Evolutionary conservation across 2,329 filamentous ascomycete species (phyloP).

Genomic region (Microdochium nivale): DNA sequence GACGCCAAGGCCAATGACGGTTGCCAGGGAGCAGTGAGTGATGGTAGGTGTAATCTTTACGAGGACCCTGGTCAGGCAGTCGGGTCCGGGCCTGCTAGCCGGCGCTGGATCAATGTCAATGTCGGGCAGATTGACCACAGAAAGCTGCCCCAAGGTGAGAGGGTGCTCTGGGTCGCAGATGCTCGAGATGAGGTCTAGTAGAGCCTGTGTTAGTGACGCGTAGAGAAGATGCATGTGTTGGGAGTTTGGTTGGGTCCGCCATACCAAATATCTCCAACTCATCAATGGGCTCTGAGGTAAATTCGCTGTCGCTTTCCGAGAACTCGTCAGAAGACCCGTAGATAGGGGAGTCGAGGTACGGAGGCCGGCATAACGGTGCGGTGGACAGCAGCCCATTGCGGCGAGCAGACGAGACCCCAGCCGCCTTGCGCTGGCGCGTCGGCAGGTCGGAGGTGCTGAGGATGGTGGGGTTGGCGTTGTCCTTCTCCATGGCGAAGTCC

Average conservation of each 20-base stretch:
- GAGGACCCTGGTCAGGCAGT: slow-evolving; percentile 61
- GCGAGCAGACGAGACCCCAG: slow-evolving; percentile 34
- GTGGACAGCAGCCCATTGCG: slow-evolving; percentile 30
- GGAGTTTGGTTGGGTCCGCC: slow-evolving; percentile 19
- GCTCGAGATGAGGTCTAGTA: slow-evolving; percentile 77
- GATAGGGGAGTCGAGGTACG: slow-evolving; percentile 27
- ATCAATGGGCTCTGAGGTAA: slow-evolving; percentile 75
- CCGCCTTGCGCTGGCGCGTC: slow-evolving; percentile 56
- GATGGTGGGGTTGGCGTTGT: slow-evolving; percentile 91
- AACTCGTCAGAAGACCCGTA: slow-evolving; percentile 21
- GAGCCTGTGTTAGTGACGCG: slow-evolving; percentile 11
- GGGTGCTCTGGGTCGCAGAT: slow-evolving; percentile 97
- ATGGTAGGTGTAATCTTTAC: slow-evolving; percentile 94
- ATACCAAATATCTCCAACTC: slow-evolving; percentile 94
- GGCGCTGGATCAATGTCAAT: slow-evolving; percentile 69
- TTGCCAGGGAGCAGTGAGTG: slow-evolving; percentile 92
- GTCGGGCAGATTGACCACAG: slow-evolving; percentile 92
- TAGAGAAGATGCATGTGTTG: too few relatives aligned
- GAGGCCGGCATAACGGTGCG: slow-evolving; percentile 29
- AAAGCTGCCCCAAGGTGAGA: slow-evolving; percentile 82
- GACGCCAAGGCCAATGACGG: slow-evolving; percentile 90
- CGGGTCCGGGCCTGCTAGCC: slow-evolving; percentile 40
- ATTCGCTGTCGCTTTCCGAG: slow-evolving; percentile 43
- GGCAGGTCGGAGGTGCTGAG: slow-evolving; percentile 82
- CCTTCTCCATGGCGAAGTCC: slow-evolving; percentile 28